Evolutionary conservation across 2,329 filamentous ascomycete species (phyloP).

Genomic region (Lachnellula suecica): DNA sequence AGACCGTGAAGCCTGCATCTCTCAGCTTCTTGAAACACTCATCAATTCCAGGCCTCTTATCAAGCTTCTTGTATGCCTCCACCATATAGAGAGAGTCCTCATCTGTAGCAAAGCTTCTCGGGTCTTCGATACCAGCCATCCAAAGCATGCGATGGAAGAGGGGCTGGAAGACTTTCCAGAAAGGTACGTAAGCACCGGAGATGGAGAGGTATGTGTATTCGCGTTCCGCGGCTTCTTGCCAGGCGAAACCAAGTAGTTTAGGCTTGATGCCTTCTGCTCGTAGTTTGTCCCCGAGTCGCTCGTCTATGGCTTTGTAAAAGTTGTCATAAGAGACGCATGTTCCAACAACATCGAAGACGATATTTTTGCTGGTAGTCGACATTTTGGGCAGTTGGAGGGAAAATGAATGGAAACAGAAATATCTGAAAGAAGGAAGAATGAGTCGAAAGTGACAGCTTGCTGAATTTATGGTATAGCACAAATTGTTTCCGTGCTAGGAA

Average conservation of each 20-base stretch:
- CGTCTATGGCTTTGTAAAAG: slow-evolving; percentile 41
- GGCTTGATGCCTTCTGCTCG: slow-evolving; percentile 38
- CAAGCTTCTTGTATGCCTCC: slow-evolving; percentile 36
- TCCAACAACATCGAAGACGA: slow-evolving; percentile 53
- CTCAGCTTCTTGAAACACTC: slow-evolving; percentile 44
- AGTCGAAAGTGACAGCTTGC: no score
- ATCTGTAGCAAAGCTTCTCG: slow-evolving; percentile 40
- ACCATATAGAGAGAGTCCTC: slow-evolving; percentile 42
- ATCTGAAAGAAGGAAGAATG: no score
- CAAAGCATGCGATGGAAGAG: slow-evolving; percentile 49
- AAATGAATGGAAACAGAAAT: no score
- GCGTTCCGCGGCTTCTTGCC: slow-evolving; percentile 46
- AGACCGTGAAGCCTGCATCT: slow-evolving; percentile 48
- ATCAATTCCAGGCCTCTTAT: slow-evolving; percentile 38
- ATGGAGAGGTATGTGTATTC: slow-evolving; percentile 50
- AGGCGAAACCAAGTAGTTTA: slow-evolving; percentile 44
- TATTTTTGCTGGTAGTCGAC: slow-evolving; percentile 35
- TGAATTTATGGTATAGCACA: no score
- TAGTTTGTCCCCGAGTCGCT: slow-evolving; percentile 42
- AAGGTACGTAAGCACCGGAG: slow-evolving; percentile 42
- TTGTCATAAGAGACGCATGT: slow-evolving; percentile 48
- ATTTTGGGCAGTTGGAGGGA: background rate
- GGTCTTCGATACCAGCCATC: slow-evolving; percentile 43
- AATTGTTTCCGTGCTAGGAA: no score
- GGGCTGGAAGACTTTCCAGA: slow-evolving; percentile 41